phyloP scores from a whole-genome alignment of 2,329 filamentous ascomycete species.

The Alternaria sp. region DNA sequence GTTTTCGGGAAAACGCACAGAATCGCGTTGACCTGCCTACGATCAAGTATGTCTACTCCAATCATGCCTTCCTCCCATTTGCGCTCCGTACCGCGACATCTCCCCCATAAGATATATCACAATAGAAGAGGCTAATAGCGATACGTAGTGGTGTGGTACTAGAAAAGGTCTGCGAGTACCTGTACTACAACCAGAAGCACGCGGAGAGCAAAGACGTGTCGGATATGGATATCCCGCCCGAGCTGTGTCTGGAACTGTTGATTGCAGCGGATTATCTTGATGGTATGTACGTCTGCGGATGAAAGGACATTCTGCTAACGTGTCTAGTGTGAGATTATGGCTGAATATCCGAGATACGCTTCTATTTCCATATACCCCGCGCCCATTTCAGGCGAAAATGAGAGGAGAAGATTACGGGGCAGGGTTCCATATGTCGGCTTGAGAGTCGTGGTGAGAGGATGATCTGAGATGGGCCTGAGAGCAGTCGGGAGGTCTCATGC shows the following conservation, averaged over 20 bases:
- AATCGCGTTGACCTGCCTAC: slow-evolving; percentile 73
- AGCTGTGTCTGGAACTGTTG: slow-evolving; percentile 77
- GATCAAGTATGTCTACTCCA: slow-evolving; percentile 66
- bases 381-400: rapidly evolving
- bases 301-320: background rate
- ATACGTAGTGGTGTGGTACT: slow-evolving; percentile 69
- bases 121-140: slow-evolving; percentile 6
- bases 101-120: background rate
- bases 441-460: background rate
- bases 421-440: background rate
- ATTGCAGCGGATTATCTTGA: slow-evolving; percentile 78
- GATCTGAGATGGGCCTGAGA: background rate
- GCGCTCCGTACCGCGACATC: background rate
- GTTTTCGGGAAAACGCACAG: slow-evolving; percentile 69
- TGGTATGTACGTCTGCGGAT: slow-evolving; percentile 28
- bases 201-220: slow-evolving; percentile 73
- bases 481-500: background rate
- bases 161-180: slow-evolving; percentile 82
- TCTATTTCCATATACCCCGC: background rate
- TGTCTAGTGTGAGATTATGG: background rate
- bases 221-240: slow-evolving; percentile 80
- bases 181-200: slow-evolving; percentile 81
- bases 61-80: background rate
- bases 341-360: background rate
- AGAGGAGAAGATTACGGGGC: rapidly evolving